Base-by-base conservation (phyloP, 768 basidiomycete species). In the Naganishia onofrii region DNA sequence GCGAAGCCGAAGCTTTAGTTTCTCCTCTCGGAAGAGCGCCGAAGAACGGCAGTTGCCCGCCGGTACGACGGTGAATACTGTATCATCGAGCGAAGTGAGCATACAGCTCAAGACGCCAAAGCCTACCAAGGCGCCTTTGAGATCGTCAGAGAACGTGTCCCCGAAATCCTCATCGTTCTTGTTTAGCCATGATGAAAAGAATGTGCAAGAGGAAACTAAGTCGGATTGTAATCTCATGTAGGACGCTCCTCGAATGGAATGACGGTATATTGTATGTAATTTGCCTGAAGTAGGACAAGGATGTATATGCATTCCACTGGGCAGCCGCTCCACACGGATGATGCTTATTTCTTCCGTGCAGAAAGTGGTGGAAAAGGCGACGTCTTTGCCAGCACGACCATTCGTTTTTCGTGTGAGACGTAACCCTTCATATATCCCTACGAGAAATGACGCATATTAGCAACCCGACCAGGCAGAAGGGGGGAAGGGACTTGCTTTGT, bases 341-440 rank as follows among this genome's bases (percentile, higher is more conserved):
- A 46, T 46, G 46, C 56, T 34, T 28, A 26, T 21, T 44, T 44
- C 42, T 13, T 63, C 19, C 60, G 60, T 44, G 60, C 6, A 13
- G 60, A n/a, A 1, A 91, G 80, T 71, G 85, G 84, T 3, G 93
- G 92, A 78, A 96, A 97, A 8, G 92, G 86, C 76, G 89, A 90
- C 28, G 84, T 85, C 72, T 86, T 86, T 0, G 91, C 88, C 54
- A 97, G 80, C 6, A 99, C 96, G 5, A 97, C 92, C 87, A 90
- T 92, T 83, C 91, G 90, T 81, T 90, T 91, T 77, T 91, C 91
- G 76, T 99, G 96, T 60, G 92, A 93, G 75, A 99, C 93, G 81
- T 98, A 99, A 10, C 96, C 96, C 63, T 90, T 86, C 82, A 98
- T 89, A 79, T 88, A 91, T 23, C 90, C 91, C 82, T 84, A 69